Evolutionary conservation across 1,139 yeast species (phyloP), one percentile per base, ranked within the genome.

Genomic region (Suhomyces choctaworum): DNA sequence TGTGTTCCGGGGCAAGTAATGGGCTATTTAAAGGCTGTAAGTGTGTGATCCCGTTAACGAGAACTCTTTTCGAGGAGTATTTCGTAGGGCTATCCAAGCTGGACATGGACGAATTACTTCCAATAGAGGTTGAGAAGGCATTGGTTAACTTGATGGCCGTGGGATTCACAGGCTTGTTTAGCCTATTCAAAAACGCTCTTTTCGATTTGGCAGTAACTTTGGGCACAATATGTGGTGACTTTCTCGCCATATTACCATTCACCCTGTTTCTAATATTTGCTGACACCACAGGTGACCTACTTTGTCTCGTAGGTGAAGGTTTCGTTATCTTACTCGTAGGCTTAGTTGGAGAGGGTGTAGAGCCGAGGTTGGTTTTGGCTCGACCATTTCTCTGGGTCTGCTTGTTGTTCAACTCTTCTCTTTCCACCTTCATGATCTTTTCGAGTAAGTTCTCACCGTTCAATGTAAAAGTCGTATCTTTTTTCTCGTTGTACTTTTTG

Each of bases 361-460:
- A 12, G 7, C 25, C 24, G n/a, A 29, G 25, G 7, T 22, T 25
- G 3, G 34, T 25, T 12, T 30, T 32, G 8, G 27, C 13, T 24
- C 36, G 24, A n/a, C 24, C 25, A 19, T 14, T 16, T n/a, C 33
- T 31, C 5, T 21, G 7, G n/a, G 10, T 12, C 17, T 25, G 27
- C 21, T 32, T 29, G 23, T 35, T 39, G 22, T 34, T 39, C n/a
- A 42, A 31, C 22, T 57, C 61, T 23, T 70, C 74, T 2, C 65
- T 55, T 46, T 79, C 80, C 26, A 77, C 66, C 7, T 52, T 38
- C 19, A 61, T 36, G 8, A 80, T 49, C 19, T 62, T 65, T 25
- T 72, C 71, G 22, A 66, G 59, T 35, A 80, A 68, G 29, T 73
- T 73, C 30, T 65, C 68, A 2, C 76, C 80, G 23, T 70, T 60